phyloP scores from a whole-genome alignment of 768 basidiomycete species.

The Pleurotus cornucopiae region DNA sequence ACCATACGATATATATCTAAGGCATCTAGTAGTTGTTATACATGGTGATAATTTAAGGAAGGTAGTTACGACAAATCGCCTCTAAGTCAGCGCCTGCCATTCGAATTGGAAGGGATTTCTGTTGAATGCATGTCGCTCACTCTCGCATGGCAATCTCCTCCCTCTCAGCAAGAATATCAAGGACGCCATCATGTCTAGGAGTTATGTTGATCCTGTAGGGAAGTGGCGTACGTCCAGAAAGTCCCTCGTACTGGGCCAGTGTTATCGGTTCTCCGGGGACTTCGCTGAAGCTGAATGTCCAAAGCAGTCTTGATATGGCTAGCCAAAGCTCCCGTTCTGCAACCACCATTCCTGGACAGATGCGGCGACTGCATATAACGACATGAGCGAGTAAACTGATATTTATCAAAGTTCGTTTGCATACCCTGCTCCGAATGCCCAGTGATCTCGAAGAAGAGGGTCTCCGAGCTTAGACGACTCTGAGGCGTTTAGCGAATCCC shows the following conservation, averaged over 20 bases:
- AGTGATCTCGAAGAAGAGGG: constrained; percentile 28
- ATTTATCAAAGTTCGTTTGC: constrained; percentile 1
- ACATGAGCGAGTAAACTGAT: not conserved
- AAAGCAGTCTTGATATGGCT: constrained; percentile 29
- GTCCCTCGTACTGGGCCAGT: constrained; percentile 29
- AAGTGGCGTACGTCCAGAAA: constrained; percentile 25
- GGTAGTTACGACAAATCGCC: too few relatives aligned
- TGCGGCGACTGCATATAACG: constrained; percentile 17
- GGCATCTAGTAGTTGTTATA: too few relatives aligned
- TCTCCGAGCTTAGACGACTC: constrained; percentile 27
- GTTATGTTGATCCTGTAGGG: constrained; percentile 20
- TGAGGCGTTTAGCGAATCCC: constrained; percentile 20
- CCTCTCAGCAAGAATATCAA: constrained; percentile 1
- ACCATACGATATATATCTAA: too few relatives aligned
- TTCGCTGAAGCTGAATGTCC: constrained; percentile 25
- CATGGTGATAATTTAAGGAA: too few relatives aligned
- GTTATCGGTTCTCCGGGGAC: constrained; percentile 27
- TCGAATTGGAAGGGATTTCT: too few relatives aligned
- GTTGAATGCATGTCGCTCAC: too few relatives aligned
- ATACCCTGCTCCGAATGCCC: constrained; percentile 33
- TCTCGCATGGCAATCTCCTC: constrained; percentile 1
- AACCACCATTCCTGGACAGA: constrained; percentile 30
- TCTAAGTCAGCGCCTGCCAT: too few relatives aligned
- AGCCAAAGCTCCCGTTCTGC: constrained; percentile 32
- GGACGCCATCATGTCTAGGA: constrained; percentile 11